Base-by-base conservation (phyloP, 108 stramenopile species). In the Stephanodiscus triporus region DNA sequence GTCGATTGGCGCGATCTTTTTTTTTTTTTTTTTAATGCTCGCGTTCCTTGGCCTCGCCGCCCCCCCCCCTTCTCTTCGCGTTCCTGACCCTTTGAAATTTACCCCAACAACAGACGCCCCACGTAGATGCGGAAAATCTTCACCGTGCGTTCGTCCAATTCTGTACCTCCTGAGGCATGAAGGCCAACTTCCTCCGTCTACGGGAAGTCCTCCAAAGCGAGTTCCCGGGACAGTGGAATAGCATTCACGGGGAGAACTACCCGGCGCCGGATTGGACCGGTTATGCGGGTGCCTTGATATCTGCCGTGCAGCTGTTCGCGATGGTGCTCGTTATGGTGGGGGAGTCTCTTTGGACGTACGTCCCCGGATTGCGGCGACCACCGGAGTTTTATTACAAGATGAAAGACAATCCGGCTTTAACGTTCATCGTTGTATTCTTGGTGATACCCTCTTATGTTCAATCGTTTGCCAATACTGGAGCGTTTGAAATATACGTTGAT, bases 151-250 rank as follows among this genome's bases (percentile, higher is more conserved):
- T 80, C 38, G 67, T 80, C 29, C 79, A 80, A 73, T 80, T 80
- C 53, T 80, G 79, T 48, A 73, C 79, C 10, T 80, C 79, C 72
- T 80, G 79, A 80, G 79, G 79, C 53, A 80, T 80, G 79, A 73
- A 72, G 66, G 65, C 67, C 53, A 80, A 73, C 62, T 80, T 80
- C 68, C 72, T 80, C 79, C 72, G 68, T 49, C 68, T 80, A 6
- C 66, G 72, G 38, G 72, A 73, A 73, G 56, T 80, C 16, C 71
- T 80, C 32, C 50, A 37, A 8, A 80, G 20, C 47, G 79, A 80
- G 53, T 80, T 73, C 56, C 79, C 79, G 19, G 79, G 79, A 47
- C 72, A 80, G 59, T 80, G 79, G 79, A 68, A 53, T 43, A 66
- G 61, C 65, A 69, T 80, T 22, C 49, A 63, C 13, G 79, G 79